These are phyloP conservation scores for Tetrahymena borealis DNA, from an alignment of 73 alveolate species.

Conservation along the genomic window DNA sequence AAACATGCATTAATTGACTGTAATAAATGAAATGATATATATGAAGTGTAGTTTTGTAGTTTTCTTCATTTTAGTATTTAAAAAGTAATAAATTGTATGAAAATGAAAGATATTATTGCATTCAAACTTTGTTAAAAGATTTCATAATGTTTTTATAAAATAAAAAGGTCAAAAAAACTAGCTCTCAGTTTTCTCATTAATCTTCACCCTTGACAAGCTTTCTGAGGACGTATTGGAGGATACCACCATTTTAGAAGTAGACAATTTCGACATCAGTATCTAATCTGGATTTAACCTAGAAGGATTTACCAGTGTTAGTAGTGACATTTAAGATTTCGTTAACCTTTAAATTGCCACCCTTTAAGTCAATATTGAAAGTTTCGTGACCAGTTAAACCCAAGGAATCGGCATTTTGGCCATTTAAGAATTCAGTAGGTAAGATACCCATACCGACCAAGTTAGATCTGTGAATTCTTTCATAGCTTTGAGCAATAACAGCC, in stretches of 20 bases:
- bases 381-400: constrained; percentile 80
- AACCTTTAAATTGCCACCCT: constrained; percentile 54
- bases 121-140: neutral
- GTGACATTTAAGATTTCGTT: constrained; percentile 57
- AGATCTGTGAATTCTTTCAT: constrained; percentile 82
- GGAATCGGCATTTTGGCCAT: constrained; percentile 62
- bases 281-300: constrained; percentile 60
- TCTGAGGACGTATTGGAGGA: constrained; percentile 82
- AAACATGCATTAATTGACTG: neutral
- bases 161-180: neutral
- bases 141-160: neutral
- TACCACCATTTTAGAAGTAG: constrained; percentile 83
- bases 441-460: constrained; percentile 88
- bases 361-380: constrained; percentile 50
- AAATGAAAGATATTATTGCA: neutral
- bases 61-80: neutral
- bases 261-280: constrained; percentile 78
- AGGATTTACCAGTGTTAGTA: constrained; percentile 54
- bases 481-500: constrained; percentile 79
- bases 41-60: neutral
- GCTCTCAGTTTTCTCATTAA: neutral
- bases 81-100: neutral
- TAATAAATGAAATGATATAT: neutral
- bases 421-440: constrained; percentile 63
- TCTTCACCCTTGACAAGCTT: constrained; percentile 44